phyloP scores from a whole-genome alignment of 345 rosid species.

The Rubroshorea leprosula region DNA sequence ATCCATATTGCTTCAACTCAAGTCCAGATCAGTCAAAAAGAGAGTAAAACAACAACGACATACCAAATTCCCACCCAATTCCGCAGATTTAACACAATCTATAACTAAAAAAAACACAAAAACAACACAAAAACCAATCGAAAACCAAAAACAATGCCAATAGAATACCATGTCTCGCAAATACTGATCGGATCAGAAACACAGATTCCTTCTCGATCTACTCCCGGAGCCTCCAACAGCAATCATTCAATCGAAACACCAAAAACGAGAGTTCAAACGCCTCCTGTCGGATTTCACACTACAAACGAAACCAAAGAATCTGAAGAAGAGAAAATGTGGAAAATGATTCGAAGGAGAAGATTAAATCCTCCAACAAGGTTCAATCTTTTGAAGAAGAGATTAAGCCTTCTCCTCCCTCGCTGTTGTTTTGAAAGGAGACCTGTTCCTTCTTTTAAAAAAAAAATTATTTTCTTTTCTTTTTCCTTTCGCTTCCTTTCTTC shows the following conservation, averaged over 20 bases:
- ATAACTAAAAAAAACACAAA: not conserved
- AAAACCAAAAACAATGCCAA: not conserved
- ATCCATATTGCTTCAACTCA: slow-evolving; percentile 11
- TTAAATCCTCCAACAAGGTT: slow-evolving; percentile 32
- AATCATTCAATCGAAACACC: slow-evolving; percentile 28
- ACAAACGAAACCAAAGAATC: slow-evolving; percentile 14
- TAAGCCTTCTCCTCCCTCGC: slow-evolving; percentile 24
- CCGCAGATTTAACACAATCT: slow-evolving; percentile 1
- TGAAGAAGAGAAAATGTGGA: not conserved
- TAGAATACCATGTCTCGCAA: slow-evolving; percentile 31
- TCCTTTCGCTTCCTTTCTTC: slow-evolving; percentile 13
- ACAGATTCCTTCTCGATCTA: slow-evolving; percentile 40
- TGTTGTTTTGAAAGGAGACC: slow-evolving; percentile 15
- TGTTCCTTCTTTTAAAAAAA: not conserved
- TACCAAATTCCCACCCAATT: slow-evolving; percentile 2
- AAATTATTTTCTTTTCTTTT: slow-evolving; percentile 8
- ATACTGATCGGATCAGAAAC: slow-evolving; percentile 38
- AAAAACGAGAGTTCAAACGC: slow-evolving; percentile 7
- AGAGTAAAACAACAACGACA: slow-evolving; percentile 5
- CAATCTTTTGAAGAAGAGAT: slow-evolving; percentile 37
- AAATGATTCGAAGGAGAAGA: slow-evolving; percentile 26
- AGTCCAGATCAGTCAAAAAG: slow-evolving; percentile 37
- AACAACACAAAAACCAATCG: not conserved
- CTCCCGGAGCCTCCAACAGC: slow-evolving; percentile 21
- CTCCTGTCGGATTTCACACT: slow-evolving; percentile 14